Base-by-base conservation (phyloP, 805 yeast genomes). In the Metschnikowia noctiluminum region DNA sequence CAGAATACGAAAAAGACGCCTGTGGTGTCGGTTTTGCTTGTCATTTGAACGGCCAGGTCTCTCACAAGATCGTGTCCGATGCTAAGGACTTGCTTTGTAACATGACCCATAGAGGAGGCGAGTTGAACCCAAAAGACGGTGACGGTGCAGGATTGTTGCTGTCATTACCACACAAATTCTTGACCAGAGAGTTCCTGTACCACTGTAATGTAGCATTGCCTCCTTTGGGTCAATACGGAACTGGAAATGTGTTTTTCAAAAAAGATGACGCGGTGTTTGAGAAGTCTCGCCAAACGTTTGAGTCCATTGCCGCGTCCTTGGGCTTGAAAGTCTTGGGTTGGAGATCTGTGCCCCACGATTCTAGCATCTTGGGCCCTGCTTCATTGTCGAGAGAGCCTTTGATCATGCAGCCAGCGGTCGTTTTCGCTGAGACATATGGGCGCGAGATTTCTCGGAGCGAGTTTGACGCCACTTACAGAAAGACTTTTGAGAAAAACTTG, bases 21-120 rank as follows among this genome's bases (percentile, higher is more conserved):
- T 92, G 99, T 78, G 99, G 99, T 74, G 98, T 94, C 43, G 99
- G 99, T 54, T 92, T 92, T 70, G 89, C 96, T 41, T 89, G 97
- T 67, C 89, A 92, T 73, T 86, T 91, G 72, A 89, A 90, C 68
- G 97, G 97, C 49, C 65, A 76, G 30, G 80, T 83, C 28, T 85
- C 95, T 46, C 99, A 94, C 74, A 90, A 91, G 65, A 89, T 92
- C 59, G 90, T 92, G 51, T 83, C 95, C 38, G 98, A 94, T 72
- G 96, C 96, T 38, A 77, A 82, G 58, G 82, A 80, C 64, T 74
- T 92, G 61, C 81, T 92, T 47, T 91, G 98, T 74, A 92, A 94
- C 73, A 94, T 92, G 99, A 88, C 97, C 53, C 99, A 92, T 70
- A 83, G 99, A 73, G 99, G 99, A 65, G 98, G 98, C 37, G 97